Conservation (phyloP, 2,329 filamentous ascomycete species). For the Colletotrichum sp. region DNA sequence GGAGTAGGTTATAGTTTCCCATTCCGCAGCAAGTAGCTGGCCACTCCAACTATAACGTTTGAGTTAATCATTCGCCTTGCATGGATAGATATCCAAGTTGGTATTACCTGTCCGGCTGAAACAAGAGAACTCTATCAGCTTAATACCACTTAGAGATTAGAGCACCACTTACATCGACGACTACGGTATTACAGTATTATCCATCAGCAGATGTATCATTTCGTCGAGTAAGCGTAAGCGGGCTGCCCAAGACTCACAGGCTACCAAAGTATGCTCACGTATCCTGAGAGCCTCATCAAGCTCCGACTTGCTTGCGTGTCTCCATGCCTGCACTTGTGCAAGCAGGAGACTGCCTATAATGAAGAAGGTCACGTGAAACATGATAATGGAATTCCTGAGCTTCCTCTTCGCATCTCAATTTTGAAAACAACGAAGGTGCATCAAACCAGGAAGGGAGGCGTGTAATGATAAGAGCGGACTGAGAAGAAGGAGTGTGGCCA, state of each 20-base stretch:
- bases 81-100: not conserved
- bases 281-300: slow-evolving; percentile 9
- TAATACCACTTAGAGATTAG: not conserved
- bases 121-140: not conserved
- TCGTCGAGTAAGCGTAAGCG: too few relatives aligned
- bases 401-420: not conserved
- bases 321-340: not conserved
- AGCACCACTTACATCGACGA: not conserved
- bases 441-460: not conserved
- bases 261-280: slow-evolving; percentile 30
- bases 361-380: not conserved
- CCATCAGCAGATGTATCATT: not conserved
- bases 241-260: slow-evolving; percentile 32
- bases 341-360: not conserved
- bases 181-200: not conserved
- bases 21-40: slow-evolving; percentile 22
- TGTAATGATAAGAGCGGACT: not conserved
- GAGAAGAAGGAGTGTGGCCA: not conserved
- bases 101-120: not conserved
- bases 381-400: not conserved
- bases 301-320: not conserved
- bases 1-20: slow-evolving; percentile 10
- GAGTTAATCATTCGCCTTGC: not conserved
- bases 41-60: slow-evolving; percentile 13
- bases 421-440: not conserved